Percentiles rank a stretch among this genome's conserved stretches.
Conservation (phyloP, 768 basidiomycete genomes). For the Pulveroboletus sp. region DNA sequence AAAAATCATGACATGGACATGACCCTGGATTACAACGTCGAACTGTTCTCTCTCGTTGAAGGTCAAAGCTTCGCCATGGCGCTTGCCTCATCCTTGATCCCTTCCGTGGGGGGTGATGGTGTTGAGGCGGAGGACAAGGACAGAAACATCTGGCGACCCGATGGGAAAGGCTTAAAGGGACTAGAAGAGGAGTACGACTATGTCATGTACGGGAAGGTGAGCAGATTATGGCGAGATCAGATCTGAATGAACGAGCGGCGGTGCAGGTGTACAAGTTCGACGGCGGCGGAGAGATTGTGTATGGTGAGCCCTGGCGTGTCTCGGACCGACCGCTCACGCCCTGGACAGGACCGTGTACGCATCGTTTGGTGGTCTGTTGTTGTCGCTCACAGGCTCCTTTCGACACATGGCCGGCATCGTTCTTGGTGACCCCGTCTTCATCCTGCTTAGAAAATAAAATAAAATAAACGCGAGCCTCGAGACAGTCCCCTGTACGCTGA, state of each 20-base stretch:
- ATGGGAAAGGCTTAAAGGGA: constrained; percentile 73
- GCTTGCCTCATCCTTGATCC: constrained; percentile 74
- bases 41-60: constrained; percentile 71
- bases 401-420: constrained; percentile 90
- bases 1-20: constrained; percentile 91
- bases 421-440: constrained; percentile 87
- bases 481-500: neutral
- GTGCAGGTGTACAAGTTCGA: constrained; percentile 94
- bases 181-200: constrained; percentile 97
- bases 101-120: constrained; percentile 48
- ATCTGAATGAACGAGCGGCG: constrained; percentile 9
- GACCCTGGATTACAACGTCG: constrained; percentile 90
- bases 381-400: constrained; percentile 90
- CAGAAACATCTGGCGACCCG: constrained; percentile 78
- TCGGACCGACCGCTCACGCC: neutral
- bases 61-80: constrained; percentile 80
- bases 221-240: neutral
- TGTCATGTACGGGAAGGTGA: constrained; percentile 97
- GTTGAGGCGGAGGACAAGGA: constrained; percentile 65
- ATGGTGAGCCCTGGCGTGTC: constrained; percentile 8
- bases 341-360: constrained; percentile 81
- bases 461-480: constrained; percentile 5
- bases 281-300: constrained; percentile 83
- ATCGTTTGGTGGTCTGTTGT: constrained; percentile 92
- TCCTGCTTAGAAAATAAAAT: constrained; percentile 71